Evolutionary conservation across 2,329 filamentous ascomycete species (phyloP).

Genomic region (Mariannaea elegans): DNA sequence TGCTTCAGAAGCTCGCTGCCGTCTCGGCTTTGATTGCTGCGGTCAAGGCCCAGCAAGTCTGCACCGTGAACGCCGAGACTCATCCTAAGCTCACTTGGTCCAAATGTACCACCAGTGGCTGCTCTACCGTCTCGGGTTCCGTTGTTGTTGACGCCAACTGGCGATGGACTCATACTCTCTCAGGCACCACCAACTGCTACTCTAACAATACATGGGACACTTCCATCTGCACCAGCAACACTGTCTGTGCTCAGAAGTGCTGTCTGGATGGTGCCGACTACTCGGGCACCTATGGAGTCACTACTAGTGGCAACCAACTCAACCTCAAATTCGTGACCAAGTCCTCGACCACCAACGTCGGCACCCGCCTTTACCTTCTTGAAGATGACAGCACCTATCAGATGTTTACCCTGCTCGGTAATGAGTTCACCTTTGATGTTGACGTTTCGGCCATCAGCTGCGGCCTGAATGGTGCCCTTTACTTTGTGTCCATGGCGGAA

Average conservation of each 20-base stretch:
- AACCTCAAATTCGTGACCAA: conserved; percentile 67
- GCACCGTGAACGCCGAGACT: conserved; percentile 56
- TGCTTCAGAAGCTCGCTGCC: conserved; percentile 43
- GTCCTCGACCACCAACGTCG: conserved; percentile 56
- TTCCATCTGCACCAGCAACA: conserved; percentile 50
- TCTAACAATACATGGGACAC: conserved; percentile 60
- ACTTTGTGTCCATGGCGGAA: conserved; percentile 69
- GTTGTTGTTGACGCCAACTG: conserved; percentile 69
- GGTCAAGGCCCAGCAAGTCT: conserved; percentile 58
- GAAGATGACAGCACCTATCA: conserved; percentile 69
- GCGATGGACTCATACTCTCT: conserved; percentile 64
- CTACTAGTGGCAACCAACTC: conserved; percentile 59
- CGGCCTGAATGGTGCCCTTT: conserved; percentile 76
- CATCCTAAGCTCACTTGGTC: conserved; percentile 64
- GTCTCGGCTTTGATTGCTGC: conserved; percentile 40
- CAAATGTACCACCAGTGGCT: conserved; percentile 61
- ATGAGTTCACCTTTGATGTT: conserved; percentile 78
- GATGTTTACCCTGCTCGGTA: conserved; percentile 70
- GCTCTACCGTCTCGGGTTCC: conserved; percentile 57
- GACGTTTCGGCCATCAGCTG: conserved; percentile 74
- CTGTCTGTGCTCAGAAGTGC: conserved; percentile 58
- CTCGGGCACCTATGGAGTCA: conserved; percentile 61
- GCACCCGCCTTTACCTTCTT: conserved; percentile 71
- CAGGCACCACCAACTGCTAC: conserved; percentile 64
- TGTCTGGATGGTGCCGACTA: conserved; percentile 65